Percentiles rank a stretch among this genome's conserved stretches.
These are phyloP conservation scores for Tolypocladium pustulatum DNA, from an alignment of 2,329 filamentous ascomycete species.

Conservation along the genomic window DNA sequence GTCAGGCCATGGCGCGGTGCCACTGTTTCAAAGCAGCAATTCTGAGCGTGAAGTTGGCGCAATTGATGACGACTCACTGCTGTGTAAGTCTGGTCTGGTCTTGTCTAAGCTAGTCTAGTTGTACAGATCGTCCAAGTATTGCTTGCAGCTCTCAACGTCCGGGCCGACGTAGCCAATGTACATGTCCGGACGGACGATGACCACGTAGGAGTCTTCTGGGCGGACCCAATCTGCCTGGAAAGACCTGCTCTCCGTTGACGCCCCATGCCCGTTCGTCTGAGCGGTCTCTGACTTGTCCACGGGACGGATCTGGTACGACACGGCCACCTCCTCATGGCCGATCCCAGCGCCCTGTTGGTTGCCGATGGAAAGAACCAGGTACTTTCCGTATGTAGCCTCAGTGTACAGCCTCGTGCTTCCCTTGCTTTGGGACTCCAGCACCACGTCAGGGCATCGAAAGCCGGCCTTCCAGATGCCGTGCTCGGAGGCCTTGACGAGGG, in stretches of 20 bases:
- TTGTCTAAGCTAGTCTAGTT: background rate
- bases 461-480: constrained; percentile 26
- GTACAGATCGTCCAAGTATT: constrained; percentile 15
- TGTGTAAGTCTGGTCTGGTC: background rate
- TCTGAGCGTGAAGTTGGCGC: background rate
- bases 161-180: constrained; percentile 25
- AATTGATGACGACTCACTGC: background rate
- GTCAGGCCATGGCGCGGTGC: background rate
- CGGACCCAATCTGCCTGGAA: constrained; percentile 21
- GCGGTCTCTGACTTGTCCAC: background rate
- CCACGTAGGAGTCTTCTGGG: constrained; percentile 14
- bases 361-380: constrained; percentile 14
- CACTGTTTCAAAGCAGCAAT: background rate
- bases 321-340: constrained; percentile 5
- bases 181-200: constrained; percentile 29
- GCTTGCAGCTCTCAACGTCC: constrained; percentile 13
- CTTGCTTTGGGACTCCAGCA: constrained; percentile 10
- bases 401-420: constrained; percentile 19
- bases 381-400: constrained; percentile 19
- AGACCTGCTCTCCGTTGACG: background rate
- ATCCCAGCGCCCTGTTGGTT: constrained; percentile 1
- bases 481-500: constrained; percentile 20
- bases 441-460: constrained; percentile 25
- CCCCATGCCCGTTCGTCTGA: background rate
- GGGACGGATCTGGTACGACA: background rate